Evolutionary conservation across 129 eudicot species (phyloP).

Genomic region (Flaveria robusta): DNA sequence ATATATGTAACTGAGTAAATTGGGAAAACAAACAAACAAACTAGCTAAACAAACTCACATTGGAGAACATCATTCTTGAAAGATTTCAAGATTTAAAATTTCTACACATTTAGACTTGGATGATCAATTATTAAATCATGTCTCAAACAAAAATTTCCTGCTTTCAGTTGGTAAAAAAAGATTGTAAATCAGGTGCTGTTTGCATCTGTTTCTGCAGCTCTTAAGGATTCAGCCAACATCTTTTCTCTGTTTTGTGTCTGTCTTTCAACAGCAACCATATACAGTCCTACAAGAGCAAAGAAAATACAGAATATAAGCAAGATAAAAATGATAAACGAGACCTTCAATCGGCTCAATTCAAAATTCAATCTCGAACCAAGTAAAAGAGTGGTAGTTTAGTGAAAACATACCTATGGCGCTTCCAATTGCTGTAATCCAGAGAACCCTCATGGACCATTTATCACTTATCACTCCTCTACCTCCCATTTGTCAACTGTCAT

Average conservation of each 20-base stretch:
- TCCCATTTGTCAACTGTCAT: conserved; percentile 46
- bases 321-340: too few relatives aligned
- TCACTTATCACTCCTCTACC: conserved; percentile 65
- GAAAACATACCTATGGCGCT: conserved; percentile 64
- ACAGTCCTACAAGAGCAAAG: conserved; percentile 52
- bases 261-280: conserved; percentile 86
- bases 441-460: conserved; percentile 80
- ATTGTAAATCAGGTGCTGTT: conserved; percentile 25
- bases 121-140: conserved; percentile 27
- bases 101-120: conserved; percentile 2
- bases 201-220: conserved; percentile 56
- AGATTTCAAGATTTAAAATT: neutral
- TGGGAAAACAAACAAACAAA: neutral
- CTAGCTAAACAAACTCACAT: neutral
- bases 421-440: conserved; percentile 79
- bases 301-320: neutral
- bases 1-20: neutral
- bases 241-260: conserved; percentile 72
- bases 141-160: neutral
- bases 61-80: conserved; percentile 22
- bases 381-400: too few relatives aligned
- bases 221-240: conserved; percentile 69
- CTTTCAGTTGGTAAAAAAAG: neutral
- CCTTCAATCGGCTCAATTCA: too few relatives aligned
- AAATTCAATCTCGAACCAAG: too few relatives aligned